These are phyloP conservation scores for Penicillium paradoxum DNA, from an alignment of 495 filamentous ascomycete species.

Conservation along the genomic window DNA sequence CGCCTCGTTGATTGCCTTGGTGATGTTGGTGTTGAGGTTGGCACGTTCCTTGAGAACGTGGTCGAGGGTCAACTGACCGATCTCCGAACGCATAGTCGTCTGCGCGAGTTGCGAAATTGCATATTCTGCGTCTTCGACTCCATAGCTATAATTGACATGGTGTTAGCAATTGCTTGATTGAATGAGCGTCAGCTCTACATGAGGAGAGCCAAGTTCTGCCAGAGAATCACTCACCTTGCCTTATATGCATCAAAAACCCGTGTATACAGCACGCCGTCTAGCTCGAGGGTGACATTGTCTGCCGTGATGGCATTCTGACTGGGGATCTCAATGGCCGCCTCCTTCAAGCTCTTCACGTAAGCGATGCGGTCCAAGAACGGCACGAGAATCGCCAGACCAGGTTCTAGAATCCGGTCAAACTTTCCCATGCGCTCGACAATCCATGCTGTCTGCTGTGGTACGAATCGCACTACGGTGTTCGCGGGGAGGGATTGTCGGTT, in stretches of 20 bases:
- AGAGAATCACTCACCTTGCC: conserved; percentile 58
- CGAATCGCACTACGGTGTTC: conserved; percentile 94
- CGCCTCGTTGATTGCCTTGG: conserved; percentile 94
- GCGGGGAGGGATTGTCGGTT: conserved; percentile 65
- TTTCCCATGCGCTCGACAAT: conserved; percentile 99
- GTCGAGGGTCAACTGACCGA: conserved; percentile 92
- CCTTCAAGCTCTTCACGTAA: conserved; percentile 96
- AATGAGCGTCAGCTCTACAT: not conserved
- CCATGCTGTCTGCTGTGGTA: conserved; percentile 98
- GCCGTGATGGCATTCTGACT: conserved; percentile 96
- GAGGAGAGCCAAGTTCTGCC: not conserved
- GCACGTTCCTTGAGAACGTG: conserved; percentile 96
- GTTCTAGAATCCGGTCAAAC: conserved; percentile 86
- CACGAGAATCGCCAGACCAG: conserved; percentile 81
- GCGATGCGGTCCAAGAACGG: conserved; percentile 94
- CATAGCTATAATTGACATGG: conserved; percentile 59
- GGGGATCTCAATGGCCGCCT: conserved; percentile 92
- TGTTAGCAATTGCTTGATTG: conserved; percentile 8
- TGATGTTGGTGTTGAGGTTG: conserved; percentile 94
- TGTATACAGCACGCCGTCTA: conserved; percentile 94
- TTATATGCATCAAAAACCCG: conserved; percentile 97
- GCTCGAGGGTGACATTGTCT: conserved; percentile 94
- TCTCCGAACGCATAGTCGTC: conserved; percentile 97
- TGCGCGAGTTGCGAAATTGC: conserved; percentile 97
- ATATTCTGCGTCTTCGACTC: conserved; percentile 97